Percentiles rank a stretch among this genome's conserved stretches.
phyloP scores from a whole-genome alignment of 2,329 filamentous ascomycete genomes.

The Penicillium sumatraense region DNA sequence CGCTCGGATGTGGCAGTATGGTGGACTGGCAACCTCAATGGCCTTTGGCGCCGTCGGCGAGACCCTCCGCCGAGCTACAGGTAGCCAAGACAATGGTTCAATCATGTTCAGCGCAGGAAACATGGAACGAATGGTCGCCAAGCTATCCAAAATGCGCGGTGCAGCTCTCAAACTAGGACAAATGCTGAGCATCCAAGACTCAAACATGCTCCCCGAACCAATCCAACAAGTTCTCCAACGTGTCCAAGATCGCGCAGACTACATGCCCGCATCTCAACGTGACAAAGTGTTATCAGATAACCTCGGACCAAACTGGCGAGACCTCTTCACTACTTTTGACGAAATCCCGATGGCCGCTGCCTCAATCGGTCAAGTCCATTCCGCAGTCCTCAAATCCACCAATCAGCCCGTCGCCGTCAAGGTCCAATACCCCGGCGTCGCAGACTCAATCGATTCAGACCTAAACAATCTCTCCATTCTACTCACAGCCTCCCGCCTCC shows the following conservation, averaged over 20 bases:
- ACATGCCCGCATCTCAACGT: slow-evolving; percentile 94
- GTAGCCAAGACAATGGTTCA: slow-evolving; percentile 69
- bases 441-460: slow-evolving; percentile 94
- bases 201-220: slow-evolving; percentile 86
- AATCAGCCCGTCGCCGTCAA: slow-evolving; percentile 86
- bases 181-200: slow-evolving; percentile 98
- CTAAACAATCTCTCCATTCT: slow-evolving; percentile 91
- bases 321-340: slow-evolving; percentile 81
- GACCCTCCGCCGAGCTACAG: slow-evolving; percentile 77
- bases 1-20: slow-evolving; percentile 91
- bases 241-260: slow-evolving; percentile 95
- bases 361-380: slow-evolving; percentile 95
- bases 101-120: slow-evolving; percentile 87
- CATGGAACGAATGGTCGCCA: slow-evolving; percentile 89
- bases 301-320: slow-evolving; percentile 81
- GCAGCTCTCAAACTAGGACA: slow-evolving; percentile 97
- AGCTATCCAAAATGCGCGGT: slow-evolving; percentile 93
- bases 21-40: slow-evolving; percentile 92
- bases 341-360: slow-evolving; percentile 93
- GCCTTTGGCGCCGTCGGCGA: slow-evolving; percentile 89
- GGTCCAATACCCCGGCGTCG: slow-evolving; percentile 95
- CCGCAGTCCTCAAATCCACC: slow-evolving; percentile 75
- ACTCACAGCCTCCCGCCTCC: slow-evolving; percentile 83
- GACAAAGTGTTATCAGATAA: slow-evolving; percentile 80
- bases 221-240: slow-evolving; percentile 90